phyloP scores from a whole-genome alignment of 1,139 yeast species.

The Pichia inconspicua region DNA sequence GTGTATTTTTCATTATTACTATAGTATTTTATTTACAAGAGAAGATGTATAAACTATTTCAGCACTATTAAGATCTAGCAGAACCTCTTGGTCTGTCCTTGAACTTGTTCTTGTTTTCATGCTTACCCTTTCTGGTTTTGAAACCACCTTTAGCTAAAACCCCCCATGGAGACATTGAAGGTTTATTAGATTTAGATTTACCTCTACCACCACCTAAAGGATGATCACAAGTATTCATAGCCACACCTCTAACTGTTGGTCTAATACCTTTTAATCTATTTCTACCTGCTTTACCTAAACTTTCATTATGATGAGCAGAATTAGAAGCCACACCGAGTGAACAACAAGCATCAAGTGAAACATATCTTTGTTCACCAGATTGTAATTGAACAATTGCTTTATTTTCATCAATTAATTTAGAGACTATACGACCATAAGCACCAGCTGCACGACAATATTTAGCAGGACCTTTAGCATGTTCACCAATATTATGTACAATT shows the following conservation, averaged over 20 bases:
- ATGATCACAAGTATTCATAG: conserved; percentile 96
- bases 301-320: conserved; percentile 81
- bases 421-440: conserved; percentile 79
- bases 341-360: conserved; percentile 81
- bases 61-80: conserved; percentile 16
- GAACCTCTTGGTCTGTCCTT: conserved; percentile 71
- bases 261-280: conserved; percentile 87
- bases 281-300: conserved; percentile 97
- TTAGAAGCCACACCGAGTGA: conserved; percentile 94
- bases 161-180: conserved; percentile 97
- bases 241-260: conserved; percentile 96
- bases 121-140: conserved; percentile 88
- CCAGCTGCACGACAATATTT: conserved; percentile 93
- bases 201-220: conserved; percentile 99
- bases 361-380: conserved; percentile 91
- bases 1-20: too few species aligned
- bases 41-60: too few species aligned
- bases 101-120: conserved; percentile 74
- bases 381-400: conserved; percentile 76
- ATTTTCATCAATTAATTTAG: conserved; percentile 64
- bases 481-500: conserved; percentile 80
- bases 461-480: conserved; percentile 73
- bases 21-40: too few species aligned
- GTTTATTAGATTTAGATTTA: conserved; percentile 91
- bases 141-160: conserved; percentile 81